Evolutionary conservation across 208 protist genomes (phyloP).

Genomic region (Tritrichomonas musculus): DNA sequence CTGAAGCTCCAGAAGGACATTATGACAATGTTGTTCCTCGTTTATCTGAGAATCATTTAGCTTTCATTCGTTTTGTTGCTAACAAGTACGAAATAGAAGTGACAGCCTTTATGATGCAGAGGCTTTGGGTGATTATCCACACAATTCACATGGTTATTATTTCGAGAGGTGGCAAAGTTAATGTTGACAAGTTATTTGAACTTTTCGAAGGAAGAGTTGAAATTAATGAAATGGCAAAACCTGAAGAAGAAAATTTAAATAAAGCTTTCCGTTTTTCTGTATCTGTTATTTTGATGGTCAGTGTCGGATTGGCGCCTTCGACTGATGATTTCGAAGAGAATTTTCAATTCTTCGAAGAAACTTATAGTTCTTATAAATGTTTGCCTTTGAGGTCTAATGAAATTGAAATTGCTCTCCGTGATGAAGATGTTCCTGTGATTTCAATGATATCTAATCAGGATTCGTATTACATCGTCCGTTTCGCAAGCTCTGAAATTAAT

Average conservation of each 20-base stretch:
- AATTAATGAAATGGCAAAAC: not conserved
- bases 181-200: not conserved
- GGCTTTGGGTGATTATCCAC: conserved; percentile 5
- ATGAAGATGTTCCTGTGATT: not conserved
- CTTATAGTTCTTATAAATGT: not conserved
- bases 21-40: not conserved
- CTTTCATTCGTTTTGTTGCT: not conserved
- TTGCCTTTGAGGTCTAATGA: not conserved
- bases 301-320: not conserved
- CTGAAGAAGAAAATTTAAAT: not conserved
- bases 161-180: not conserved
- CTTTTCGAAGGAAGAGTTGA: not conserved
- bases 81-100: not conserved
- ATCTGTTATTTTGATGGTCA: not conserved
- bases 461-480: not conserved
- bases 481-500: not conserved
- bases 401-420: not conserved
- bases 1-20: not conserved
- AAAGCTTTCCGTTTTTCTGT: not conserved
- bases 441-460: not conserved
- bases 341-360: conserved; percentile 14
- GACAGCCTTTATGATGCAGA: not conserved
- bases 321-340: not conserved
- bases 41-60: not conserved
- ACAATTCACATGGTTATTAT: not conserved